Base-by-base conservation (phyloP, 129 eudicot genomes). In the Ambrosia trifida region DNA sequence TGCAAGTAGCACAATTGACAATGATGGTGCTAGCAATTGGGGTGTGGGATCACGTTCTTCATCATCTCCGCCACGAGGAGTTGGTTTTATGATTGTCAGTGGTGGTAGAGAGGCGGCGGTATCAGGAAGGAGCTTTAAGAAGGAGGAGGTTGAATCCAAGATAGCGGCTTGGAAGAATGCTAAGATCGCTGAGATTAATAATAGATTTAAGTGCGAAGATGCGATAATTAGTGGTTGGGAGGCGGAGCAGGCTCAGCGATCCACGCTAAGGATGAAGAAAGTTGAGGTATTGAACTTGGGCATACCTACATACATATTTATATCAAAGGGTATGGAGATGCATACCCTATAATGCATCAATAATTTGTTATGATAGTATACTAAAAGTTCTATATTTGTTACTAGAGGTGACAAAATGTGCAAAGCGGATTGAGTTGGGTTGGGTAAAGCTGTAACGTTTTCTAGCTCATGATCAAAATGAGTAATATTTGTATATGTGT, bases 101-200 rank as follows among this genome's bases (percentile, higher is more conserved):
- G 40, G 38, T 32, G 63, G 75, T 46, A 66, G 83, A n/a, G 86
- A 77, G 41, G 88, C 72, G 41, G 66, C 74, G 18, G 76, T 13
- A 19, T 28, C 33, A 11, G 9, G 1, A 30, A 82, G 76, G 65
- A 78, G 84, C 31, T 87, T 85, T 78, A 94, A 82, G 90, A 94
- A 80, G 66, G 98, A 87, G 76, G 98, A 94, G 73, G 98, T 83
- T 52, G 98, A 89, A 38, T 47, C 91, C 33, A 89, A 89, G 93
- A 94, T 94, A 16, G 61, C 64, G 11, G 96, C 98, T 10, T 94
- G 98, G 98, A 86, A 85, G 72, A 86, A 81, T 11, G 98, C 90
- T 11, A 89, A 94, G 76, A 70, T 89, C 18, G 78, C 96, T 0
- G 89, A 89, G 89, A 80, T 94, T 38, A 89, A 90, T 63, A 94